Percentiles rank a stretch among this genome's conserved stretches.
Conservation (phyloP, 2,329 filamentous ascomycete genomes). For the Fusarium torreyae region DNA sequence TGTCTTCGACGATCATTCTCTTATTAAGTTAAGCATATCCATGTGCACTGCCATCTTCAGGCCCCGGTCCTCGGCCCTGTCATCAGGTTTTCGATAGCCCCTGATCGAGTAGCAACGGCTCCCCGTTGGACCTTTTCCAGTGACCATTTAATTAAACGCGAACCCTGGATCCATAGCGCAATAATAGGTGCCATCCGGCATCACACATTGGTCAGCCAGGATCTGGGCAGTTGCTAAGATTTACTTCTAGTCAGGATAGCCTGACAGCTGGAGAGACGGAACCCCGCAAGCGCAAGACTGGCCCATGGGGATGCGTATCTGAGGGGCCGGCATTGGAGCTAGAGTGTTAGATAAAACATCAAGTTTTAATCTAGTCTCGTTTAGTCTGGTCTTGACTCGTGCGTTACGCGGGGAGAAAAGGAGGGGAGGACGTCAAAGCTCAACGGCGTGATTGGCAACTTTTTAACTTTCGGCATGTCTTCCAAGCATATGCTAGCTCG, state of each 20-base stretch:
- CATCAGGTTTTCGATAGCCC: constrained; percentile 2
- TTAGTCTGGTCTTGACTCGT: constrained; percentile 2
- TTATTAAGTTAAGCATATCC: constrained; percentile 15
- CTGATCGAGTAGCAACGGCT: background rate
- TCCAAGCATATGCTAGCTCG: background rate
- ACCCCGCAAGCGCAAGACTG: background rate
- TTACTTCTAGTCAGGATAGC: background rate
- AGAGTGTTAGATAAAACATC: constrained; percentile 10
- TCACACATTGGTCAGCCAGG: background rate
- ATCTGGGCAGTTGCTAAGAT: background rate
- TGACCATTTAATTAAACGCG: background rate
- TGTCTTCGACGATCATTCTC: constrained; percentile 12
- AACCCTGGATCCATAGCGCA: background rate
- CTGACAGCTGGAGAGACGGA: background rate
- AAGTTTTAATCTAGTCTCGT: background rate
- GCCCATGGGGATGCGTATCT: constrained; percentile 3
- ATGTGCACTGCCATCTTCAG: background rate
- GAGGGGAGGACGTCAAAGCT: constrained; percentile 1
- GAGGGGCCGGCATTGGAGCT: constrained; percentile 1
- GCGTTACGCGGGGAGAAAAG: background rate
- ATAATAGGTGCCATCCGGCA: background rate
- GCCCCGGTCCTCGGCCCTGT: constrained; percentile 3
- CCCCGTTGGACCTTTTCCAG: background rate
- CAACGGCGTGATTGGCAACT: background rate
- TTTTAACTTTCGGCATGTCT: background rate